A percentile compares a stretch with the other conserved stretches of the same genome.
These are phyloP conservation scores for Barbatosphaeria neglecta DNA, from an alignment of 495 filamentous ascomycete species.

Conservation along the genomic window DNA sequence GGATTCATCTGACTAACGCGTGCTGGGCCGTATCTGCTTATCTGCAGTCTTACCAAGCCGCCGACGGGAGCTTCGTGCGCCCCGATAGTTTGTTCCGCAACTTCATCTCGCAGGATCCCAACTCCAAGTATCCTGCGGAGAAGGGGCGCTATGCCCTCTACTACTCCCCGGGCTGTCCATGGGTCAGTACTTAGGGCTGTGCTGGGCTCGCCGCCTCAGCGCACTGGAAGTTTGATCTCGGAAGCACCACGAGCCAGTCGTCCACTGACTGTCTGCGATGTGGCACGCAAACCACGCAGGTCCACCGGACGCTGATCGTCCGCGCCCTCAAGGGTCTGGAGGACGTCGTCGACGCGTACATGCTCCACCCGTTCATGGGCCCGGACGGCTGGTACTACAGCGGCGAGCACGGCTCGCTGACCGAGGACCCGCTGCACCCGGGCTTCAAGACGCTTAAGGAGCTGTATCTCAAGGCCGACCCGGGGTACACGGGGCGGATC, in stretches of 20 bases:
- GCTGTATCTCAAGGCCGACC: conserved; percentile 54
- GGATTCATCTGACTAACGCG: no score
- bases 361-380: conserved; percentile 39
- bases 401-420: conserved; percentile 36
- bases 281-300: conserved; percentile 13
- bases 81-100: conserved; percentile 37
- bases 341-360: conserved; percentile 45
- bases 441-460: conserved; percentile 50
- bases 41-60: conserved; percentile 18
- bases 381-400: conserved; percentile 59
- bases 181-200: conserved; percentile 33
- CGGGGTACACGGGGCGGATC: conserved; percentile 49
- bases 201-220: no score
- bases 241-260: no score
- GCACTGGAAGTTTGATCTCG: no score
- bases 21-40: no score
- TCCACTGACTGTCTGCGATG: not conserved
- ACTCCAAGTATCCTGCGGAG: conserved; percentile 49
- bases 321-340: conserved; percentile 55
- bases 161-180: conserved; percentile 55
- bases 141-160: conserved; percentile 60
- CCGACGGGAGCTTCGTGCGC: conserved; percentile 40
- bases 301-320: conserved; percentile 55
- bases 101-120: conserved; percentile 33
- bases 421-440: conserved; percentile 51